A percentile compares a stretch with the other conserved stretches of the same genome.
Evolutionary conservation across 495 filamentous ascomycete species (phyloP).

Genomic region (Lichenothelia convexa): DNA sequence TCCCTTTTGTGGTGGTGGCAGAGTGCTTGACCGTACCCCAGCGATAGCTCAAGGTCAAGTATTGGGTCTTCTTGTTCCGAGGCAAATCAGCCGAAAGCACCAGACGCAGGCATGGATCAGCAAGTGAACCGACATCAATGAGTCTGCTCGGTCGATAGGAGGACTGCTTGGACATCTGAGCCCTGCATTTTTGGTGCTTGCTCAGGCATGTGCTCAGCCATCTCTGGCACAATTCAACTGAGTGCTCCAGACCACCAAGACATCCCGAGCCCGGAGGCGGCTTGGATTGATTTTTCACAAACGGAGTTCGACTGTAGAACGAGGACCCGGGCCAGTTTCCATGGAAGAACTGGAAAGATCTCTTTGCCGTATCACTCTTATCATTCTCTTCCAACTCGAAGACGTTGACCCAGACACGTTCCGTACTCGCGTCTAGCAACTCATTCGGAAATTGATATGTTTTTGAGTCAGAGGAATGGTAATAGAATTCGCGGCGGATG

Average conservation of each 20-base stretch:
- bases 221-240: background rate
- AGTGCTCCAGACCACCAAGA: background rate
- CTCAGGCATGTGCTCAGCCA: background rate
- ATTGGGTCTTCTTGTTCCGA: background rate
- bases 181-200: background rate
- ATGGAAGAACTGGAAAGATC: background rate
- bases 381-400: background rate
- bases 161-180: background rate
- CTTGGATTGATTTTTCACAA: background rate
- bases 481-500: background rate
- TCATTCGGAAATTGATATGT: background rate
- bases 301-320: background rate
- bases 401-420: background rate
- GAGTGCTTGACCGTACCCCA: background rate
- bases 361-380: background rate
- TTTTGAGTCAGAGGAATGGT: background rate
- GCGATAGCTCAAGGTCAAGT: background rate
- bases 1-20: background rate
- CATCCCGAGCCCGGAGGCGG: background rate
- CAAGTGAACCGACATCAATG: background rate
- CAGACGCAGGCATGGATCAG: background rate
- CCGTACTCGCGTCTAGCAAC: background rate
- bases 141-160: background rate
- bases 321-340: background rate
- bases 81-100: background rate